phyloP scores from a whole-genome alignment of 2,329 filamentous ascomycete species.

The Phyllosticta citrichinensis region DNA sequence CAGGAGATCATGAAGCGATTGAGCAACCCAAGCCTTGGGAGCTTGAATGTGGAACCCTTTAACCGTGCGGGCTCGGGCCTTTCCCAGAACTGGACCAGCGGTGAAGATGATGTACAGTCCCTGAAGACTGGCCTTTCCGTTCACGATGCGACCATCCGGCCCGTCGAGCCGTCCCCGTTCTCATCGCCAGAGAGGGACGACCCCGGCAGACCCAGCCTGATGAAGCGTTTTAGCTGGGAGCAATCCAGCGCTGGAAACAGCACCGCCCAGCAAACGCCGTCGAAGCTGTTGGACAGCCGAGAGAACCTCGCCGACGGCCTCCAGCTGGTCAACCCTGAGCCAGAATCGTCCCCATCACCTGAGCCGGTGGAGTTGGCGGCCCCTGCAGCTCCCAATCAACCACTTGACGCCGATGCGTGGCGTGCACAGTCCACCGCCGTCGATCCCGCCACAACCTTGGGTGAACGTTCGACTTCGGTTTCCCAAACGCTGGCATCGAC shows the following conservation, averaged over 20 bases:
- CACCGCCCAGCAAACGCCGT: background rate
- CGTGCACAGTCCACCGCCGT: slow-evolving; percentile 7
- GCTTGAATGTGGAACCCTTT: slow-evolving; percentile 9
- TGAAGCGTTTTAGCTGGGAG: slow-evolving; percentile 31
- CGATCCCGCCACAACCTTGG: slow-evolving; percentile 3
- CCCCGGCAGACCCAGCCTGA: slow-evolving; percentile 12
- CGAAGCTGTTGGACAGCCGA: background rate
- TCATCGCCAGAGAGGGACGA: background rate
- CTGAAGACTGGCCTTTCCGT: background rate
- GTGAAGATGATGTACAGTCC: slow-evolving; percentile 13
- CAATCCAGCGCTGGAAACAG: slow-evolving; percentile 12
- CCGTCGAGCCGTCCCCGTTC: background rate
- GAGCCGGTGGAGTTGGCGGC: slow-evolving; percentile 9
- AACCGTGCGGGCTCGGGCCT: slow-evolving; percentile 53
- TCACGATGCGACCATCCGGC: background rate
- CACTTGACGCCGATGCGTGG: slow-evolving; percentile 9
- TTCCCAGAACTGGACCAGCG: slow-evolving; percentile 52
- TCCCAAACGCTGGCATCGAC: background rate
- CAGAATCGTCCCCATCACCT: slow-evolving; percentile 4
- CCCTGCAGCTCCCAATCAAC: slow-evolving; percentile 9
- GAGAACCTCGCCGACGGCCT: slow-evolving; percentile 6
- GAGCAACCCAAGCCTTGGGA: slow-evolving; percentile 23
- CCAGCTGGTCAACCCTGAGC: slow-evolving; percentile 12
- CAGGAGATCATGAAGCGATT: slow-evolving; percentile 68
- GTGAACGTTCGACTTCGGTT: background rate